phyloP scores from a whole-genome alignment of 2,329 filamentous ascomycete genomes.

The Fusarium sp. region DNA sequence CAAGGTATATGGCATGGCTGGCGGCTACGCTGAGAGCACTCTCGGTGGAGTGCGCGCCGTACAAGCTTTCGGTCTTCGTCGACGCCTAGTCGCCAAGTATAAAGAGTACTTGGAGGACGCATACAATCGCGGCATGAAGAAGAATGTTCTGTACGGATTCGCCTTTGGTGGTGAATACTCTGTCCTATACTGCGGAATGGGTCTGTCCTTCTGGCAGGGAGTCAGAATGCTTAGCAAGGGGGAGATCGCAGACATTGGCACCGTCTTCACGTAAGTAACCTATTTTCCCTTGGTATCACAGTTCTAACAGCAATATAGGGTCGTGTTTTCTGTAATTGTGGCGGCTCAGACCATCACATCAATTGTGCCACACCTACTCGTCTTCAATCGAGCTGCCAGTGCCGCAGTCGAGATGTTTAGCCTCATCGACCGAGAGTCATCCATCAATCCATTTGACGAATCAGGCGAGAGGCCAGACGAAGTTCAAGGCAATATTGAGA shows the following conservation, averaged over 20 bases:
- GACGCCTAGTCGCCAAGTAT: conserved; percentile 50
- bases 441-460: conserved; percentile 49
- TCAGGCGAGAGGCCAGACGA: conserved; percentile 42
- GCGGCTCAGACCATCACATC: conserved; percentile 47
- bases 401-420: conserved; percentile 37
- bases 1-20: conserved; percentile 45
- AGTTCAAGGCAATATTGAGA: conserved; percentile 46
- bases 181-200: conserved; percentile 54
- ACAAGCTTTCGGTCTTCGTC: conserved; percentile 54
- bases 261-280: background rate
- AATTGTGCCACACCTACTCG: conserved; percentile 49
- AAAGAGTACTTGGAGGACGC: conserved; percentile 49
- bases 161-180: conserved; percentile 8
- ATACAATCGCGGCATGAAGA: conserved; percentile 19
- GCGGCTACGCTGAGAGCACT: conserved; percentile 48
- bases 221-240: conserved; percentile 49
- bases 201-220: conserved; percentile 57
- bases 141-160: background rate
- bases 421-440: conserved; percentile 50
- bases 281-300: too few relatives aligned
- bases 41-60: conserved; percentile 51
- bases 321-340: conserved; percentile 52
- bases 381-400: conserved; percentile 49
- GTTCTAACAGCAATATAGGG: conserved; percentile 44
- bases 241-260: conserved; percentile 49